These are phyloP conservation scores for Amaranthus tricolor DNA, from an alignment of 179 eudicot genomes.

Conservation along the genomic window DNA sequence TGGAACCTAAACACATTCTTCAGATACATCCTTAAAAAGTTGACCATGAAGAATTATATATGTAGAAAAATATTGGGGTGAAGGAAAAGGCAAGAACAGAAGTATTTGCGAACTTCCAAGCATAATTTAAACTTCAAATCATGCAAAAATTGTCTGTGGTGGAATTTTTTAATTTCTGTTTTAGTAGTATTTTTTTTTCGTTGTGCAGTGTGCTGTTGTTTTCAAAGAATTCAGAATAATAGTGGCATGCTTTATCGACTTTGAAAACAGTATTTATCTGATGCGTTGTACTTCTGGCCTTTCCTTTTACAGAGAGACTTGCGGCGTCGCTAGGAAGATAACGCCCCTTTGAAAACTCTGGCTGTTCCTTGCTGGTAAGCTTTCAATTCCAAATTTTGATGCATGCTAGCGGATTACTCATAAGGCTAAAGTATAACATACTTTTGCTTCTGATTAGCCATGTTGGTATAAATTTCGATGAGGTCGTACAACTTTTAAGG, in stretches of 20 bases:
- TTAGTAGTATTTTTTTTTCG: neutral
- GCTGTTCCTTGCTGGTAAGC: slow-evolving; percentile 23
- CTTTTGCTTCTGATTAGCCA: too few relatives aligned
- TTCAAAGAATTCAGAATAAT: neutral
- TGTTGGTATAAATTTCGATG: too few relatives aligned
- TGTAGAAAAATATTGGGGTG: too few relatives aligned
- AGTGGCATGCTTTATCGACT: neutral
- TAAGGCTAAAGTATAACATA: too few relatives aligned
- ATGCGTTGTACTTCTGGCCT: neutral
- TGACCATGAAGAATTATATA: neutral
- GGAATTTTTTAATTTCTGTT: neutral
- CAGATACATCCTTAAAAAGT: neutral
- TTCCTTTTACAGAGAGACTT: slow-evolving; percentile 32
- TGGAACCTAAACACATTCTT: neutral
- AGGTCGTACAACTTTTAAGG: too few relatives aligned
- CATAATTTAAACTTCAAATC: neutral
- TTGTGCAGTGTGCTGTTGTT: neutral
- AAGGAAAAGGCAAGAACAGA: too few relatives aligned
- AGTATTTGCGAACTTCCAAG: neutral
- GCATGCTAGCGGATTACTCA: neutral
- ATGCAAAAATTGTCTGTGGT: neutral
- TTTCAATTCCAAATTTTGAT: neutral
- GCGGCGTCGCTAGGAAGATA: slow-evolving; percentile 30
- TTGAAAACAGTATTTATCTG: slow-evolving; percentile 2
- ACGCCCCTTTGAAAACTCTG: slow-evolving; percentile 9